Percentiles rank a stretch among this genome's conserved stretches.
phyloP scores from a whole-genome alignment of 805 yeast genomes.

The Wickerhamiella dianesei region DNA sequence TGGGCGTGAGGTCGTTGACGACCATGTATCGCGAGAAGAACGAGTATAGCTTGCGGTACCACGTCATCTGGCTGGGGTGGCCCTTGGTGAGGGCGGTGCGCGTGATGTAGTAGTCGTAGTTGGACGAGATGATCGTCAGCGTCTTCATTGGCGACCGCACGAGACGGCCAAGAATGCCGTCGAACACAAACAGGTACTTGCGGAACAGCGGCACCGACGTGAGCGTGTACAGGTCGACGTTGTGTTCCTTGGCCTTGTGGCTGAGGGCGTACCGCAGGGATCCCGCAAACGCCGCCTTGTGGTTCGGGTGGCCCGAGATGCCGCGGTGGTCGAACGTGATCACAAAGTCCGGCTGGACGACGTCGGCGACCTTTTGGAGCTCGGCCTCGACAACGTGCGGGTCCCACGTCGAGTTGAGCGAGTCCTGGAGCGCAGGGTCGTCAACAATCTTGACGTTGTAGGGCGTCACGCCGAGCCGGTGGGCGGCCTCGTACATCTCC shows the following conservation, averaged over 20 bases:
- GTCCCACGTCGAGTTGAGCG: constrained; percentile 59
- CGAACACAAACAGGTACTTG: constrained; percentile 27
- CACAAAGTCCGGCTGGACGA: constrained; percentile 28
- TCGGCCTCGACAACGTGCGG: constrained; percentile 22
- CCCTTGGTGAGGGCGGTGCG: constrained; percentile 68
- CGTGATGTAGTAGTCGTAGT: constrained; percentile 23
- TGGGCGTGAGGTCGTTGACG: constrained; percentile 39
- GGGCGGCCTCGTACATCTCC: constrained; percentile 48
- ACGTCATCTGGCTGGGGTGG: constrained; percentile 82
- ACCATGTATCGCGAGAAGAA: constrained; percentile 61
- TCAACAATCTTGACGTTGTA: constrained; percentile 35
- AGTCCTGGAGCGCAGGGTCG: constrained; percentile 44
- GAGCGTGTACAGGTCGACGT: constrained; percentile 19
- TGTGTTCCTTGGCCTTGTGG: constrained; percentile 5
- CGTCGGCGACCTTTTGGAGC: constrained; percentile 16
- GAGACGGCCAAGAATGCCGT: constrained; percentile 20
- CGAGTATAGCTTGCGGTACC: constrained; percentile 91
- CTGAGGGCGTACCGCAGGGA: constrained; percentile 10
- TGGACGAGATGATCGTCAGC: constrained; percentile 13
- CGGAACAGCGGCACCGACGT: constrained; percentile 25
- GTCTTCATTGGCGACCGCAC: constrained; percentile 8
- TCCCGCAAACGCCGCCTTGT: constrained; percentile 29
- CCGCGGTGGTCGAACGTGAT: constrained; percentile 76
- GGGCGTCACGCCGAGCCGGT: constrained; percentile 36
- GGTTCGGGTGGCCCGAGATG: constrained; percentile 81